Evolutionary conservation across 202 grass and related monocot species (phyloP), one percentile per base, ranked within the genome.

Genomic region (Panicum hallii): DNA sequence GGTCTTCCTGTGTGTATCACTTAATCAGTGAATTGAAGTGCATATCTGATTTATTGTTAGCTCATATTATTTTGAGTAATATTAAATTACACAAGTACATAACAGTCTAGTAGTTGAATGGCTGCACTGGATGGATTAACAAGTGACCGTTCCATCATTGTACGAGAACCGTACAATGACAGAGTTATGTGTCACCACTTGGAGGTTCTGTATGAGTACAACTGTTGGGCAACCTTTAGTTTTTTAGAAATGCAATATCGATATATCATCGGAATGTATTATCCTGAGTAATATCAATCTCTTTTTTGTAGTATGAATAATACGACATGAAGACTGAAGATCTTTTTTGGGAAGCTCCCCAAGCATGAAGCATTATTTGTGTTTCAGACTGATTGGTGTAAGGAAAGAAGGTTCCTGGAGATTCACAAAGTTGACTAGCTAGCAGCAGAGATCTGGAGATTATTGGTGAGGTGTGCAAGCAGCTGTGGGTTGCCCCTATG

Each of bases 111-210:
- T 82, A 66, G 63, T 78, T 67, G 48, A 81, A 41, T 84, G 57
- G 84, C 15, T 76, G 54, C 83, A 83, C 41, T 61, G 58, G 54
- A 74, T 80, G 83, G 28, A 77, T 84, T 71, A 63, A 81, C 50
- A 89, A 87, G 64, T 47, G 64, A 80, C 67, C 63, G 64, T 81
- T 81, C 70, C 77, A 92, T 86, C 57, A 84, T 87, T 92, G 80
- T 82, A 79, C 23, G 20, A 50, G n/a, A 81, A 78, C 63, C 63
- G 83, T 92, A 84, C 69, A 41, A 78, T 44, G 83, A 44, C 16
- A 67, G 67, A 48, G 48, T 55, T 62, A 67, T 74, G 61, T 52
- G 65, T 53, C 41, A 45, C n/a, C 48, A 61, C 6, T 72, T 82
- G 79, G 79, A 82, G 3, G 54, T 48, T 71, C 41, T 72, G 54